Conservation (phyloP, 768 basidiomycete species). For the Strobilomyces echinocephalus region DNA sequence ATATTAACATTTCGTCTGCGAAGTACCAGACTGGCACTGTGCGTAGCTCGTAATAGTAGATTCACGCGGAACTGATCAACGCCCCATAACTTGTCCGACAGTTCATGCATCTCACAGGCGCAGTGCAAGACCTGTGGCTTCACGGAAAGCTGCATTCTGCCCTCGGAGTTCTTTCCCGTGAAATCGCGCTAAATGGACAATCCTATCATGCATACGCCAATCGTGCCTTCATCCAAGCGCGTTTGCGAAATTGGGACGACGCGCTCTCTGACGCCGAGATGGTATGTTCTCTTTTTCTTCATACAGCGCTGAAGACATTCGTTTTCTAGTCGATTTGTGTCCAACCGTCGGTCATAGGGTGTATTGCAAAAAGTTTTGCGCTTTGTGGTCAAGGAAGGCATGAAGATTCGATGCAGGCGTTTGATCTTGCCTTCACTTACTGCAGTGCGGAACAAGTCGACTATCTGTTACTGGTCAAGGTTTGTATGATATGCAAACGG, state of each 20-base stretch:
- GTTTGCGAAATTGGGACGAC: neutral
- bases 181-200: slow-evolving; percentile 2
- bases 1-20: neutral
- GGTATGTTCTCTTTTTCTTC: neutral
- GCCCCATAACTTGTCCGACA: neutral
- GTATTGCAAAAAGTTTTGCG: slow-evolving; percentile 13
- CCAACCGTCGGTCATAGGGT: slow-evolving; percentile 13
- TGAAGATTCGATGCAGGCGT: slow-evolving; percentile 15
- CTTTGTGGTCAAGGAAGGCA: slow-evolving; percentile 8
- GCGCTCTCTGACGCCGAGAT: slow-evolving; percentile 12
- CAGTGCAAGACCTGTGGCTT: slow-evolving; percentile 2
- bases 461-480: slow-evolving; percentile 17
- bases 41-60: neutral
- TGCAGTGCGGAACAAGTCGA: slow-evolving; percentile 4
- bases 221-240: slow-evolving; percentile 11
- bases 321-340: slow-evolving; percentile 6
- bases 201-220: slow-evolving; percentile 5
- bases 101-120: slow-evolving; percentile 9
- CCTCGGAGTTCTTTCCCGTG: slow-evolving; percentile 7
- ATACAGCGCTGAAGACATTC: neutral
- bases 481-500: neutral
- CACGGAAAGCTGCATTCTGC: neutral
- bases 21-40: slow-evolving; percentile 4
- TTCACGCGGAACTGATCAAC: neutral
- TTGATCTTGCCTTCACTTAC: slow-evolving; percentile 12